Conservation (phyloP, 192 early-diverging fungal species). For the Coemansia sp. region DNA sequence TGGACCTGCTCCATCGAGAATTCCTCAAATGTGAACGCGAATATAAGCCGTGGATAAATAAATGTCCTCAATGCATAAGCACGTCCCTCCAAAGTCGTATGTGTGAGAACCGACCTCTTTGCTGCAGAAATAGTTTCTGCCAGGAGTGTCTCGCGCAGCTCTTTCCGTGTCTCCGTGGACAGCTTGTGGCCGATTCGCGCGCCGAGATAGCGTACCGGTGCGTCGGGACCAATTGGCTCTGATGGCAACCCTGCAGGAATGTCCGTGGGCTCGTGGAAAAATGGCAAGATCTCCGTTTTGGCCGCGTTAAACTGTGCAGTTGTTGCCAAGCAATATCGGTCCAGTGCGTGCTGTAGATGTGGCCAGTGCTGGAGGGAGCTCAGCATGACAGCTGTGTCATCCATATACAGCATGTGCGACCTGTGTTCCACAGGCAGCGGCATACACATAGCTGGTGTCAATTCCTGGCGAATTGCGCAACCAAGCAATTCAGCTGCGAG, state of each 20-base stretch:
- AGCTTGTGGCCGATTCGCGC: not conserved
- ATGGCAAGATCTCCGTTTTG: not conserved
- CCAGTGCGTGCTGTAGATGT: not conserved
- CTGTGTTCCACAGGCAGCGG: not conserved
- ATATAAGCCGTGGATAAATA: not conserved
- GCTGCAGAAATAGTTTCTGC: not conserved
- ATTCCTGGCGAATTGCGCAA: not conserved
- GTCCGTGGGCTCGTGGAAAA: not conserved
- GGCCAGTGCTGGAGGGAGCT: not conserved
- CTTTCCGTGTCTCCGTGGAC: not conserved
- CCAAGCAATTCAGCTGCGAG: conserved; percentile 7
- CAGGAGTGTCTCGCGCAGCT: not conserved
- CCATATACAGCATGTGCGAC: not conserved
- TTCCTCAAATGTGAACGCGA: not conserved
- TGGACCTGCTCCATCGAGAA: no score
- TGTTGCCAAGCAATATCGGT: not conserved
- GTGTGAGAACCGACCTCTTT: not conserved
- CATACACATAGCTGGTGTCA: not conserved
- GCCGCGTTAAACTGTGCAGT: not conserved
- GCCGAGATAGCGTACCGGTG: not conserved
- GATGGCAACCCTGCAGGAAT: not conserved
- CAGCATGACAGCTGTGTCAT: not conserved
- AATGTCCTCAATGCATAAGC: not conserved
- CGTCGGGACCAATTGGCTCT: not conserved
- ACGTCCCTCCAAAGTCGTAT: not conserved